Evolutionary conservation across 306 rosid species (phyloP).

Genomic region (Luffa acutangula): DNA sequence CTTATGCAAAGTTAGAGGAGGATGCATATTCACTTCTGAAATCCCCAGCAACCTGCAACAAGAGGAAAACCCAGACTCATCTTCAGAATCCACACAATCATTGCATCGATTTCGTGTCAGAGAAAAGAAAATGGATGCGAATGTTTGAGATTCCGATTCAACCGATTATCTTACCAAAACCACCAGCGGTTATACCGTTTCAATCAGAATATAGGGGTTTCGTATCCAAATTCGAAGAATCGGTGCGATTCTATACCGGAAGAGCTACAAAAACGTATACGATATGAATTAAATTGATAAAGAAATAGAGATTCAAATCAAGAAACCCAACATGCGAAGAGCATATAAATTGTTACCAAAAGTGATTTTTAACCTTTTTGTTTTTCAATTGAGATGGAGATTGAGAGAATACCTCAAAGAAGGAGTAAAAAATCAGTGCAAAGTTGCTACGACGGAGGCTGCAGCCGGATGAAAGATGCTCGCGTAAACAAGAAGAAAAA

Average conservation of each 20-base stretch:
- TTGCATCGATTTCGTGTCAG: neutral
- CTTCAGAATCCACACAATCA: neutral
- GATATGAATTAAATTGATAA: neutral
- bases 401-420: too few species aligned
- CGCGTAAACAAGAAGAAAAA: too few species aligned
- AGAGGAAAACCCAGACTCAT: neutral
- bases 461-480: too few species aligned
- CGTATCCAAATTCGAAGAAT: neutral
- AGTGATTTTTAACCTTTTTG: too few species aligned
- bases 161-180: neutral
- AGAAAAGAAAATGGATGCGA: neutral
- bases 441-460: too few species aligned
- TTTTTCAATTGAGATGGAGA: too few species aligned
- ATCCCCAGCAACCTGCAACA: slow-evolving; percentile 18
- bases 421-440: too few species aligned
- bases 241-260: neutral
- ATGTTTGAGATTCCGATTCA: neutral
- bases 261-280: neutral
- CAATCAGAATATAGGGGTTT: neutral
- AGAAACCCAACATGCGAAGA: too few species aligned
- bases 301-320: neutral
- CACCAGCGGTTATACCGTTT: neutral
- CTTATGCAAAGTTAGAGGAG: slow-evolving; percentile 85
- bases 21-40: slow-evolving; percentile 44
- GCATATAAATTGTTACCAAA: too few species aligned